phyloP scores from a whole-genome alignment of 768 basidiomycete genomes.

The Megacollybia marginata region DNA sequence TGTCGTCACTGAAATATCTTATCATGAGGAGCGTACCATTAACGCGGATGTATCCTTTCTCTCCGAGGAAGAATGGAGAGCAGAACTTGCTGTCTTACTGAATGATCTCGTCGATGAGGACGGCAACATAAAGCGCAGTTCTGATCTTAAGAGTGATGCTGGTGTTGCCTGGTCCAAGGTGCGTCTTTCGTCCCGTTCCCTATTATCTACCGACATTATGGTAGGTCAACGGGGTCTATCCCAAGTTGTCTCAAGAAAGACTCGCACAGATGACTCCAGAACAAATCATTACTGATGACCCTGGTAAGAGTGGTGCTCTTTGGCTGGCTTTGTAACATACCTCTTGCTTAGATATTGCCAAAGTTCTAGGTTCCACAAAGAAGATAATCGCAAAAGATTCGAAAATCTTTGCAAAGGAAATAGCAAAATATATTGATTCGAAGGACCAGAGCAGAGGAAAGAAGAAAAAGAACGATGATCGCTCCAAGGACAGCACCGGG shows the following conservation, averaged over 20 bases:
- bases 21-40: constrained; percentile 47
- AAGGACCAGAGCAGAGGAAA: constrained; percentile 53
- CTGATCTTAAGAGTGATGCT: constrained; percentile 50
- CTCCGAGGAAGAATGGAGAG: constrained; percentile 47
- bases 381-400: constrained; percentile 44
- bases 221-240: constrained; percentile 58
- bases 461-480: constrained; percentile 29
- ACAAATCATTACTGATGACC: constrained; percentile 42
- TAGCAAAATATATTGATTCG: constrained; percentile 59
- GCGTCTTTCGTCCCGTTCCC: not conserved
- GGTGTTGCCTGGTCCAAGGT: constrained; percentile 60
- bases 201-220: not conserved
- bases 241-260: constrained; percentile 38
- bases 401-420: constrained; percentile 43
- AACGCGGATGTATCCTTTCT: constrained; percentile 57
- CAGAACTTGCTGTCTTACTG: constrained; percentile 46
- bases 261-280: constrained; percentile 42
- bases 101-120: constrained; percentile 56
- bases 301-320: constrained; percentile 2
- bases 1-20: constrained; percentile 54
- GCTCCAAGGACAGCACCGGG: constrained; percentile 24
- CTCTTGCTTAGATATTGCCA: constrained; percentile 28
- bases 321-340: not conserved
- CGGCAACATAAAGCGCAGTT: constrained; percentile 42
- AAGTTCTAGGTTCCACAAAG: constrained; percentile 45